Base-by-base conservation (phyloP, 768 basidiomycete genomes). In the Russula sp. region DNA sequence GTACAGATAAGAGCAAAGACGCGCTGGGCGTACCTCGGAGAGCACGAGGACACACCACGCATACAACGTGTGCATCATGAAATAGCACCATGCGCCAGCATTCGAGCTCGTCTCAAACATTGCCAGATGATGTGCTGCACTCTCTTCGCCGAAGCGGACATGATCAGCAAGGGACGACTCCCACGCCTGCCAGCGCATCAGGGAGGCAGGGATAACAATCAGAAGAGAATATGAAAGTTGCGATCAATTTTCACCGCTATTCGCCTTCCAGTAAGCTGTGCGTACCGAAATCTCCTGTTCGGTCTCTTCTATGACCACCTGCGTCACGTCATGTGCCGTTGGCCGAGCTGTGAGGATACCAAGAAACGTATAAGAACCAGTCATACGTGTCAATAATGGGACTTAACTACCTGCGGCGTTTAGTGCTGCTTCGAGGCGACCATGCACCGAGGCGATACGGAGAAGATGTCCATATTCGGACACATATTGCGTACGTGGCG, bases 71-170 rank as follows among this genome's bases (percentile, higher is more conserved):
- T 93, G 89, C 77, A 90, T 86, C 69, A 78, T 78, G 65, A 82
- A 87, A 74, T 82, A 93, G 67, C 85, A 88, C 90, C 90, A 92
- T 10, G 88, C 87, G 49, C 89, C 87, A 34, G 80, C 80, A 67
- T 88, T 90, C 16, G 86, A 86, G 67, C 81, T 83, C 22, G 89
- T 90, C 69, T 89, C 88, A 66, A 90, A 87, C 82, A 89, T 88
- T 18, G 83, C 80, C 64, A 84, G 75, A 66, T 92, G 88, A 20
- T 84, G 81, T 65, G 78, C 76, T 20, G 90, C 72, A 69, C 80
- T 90, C 67, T 87, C 81, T 49, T 87, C 83, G 25, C 81, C 85
- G 69, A 88, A 91, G 8, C 79, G 81, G 48, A 93, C 81, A 68
- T 85, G 80, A 45, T 84, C 81, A 11, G 90, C 83, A n/a, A 92